Conservation (phyloP, 192 early-diverging fungal species). For the Piromyces sp. region DNA sequence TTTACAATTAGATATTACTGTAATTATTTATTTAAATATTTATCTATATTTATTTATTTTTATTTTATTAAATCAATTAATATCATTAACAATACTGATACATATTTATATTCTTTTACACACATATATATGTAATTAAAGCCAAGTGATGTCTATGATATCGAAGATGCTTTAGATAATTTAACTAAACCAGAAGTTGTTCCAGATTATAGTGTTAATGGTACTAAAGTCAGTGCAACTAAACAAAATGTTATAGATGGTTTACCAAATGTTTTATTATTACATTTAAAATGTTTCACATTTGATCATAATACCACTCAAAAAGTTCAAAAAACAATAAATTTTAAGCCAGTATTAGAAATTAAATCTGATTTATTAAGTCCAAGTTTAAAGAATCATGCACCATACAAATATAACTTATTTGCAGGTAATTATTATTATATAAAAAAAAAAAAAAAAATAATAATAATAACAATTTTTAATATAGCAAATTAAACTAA, state of each 20-base stretch:
- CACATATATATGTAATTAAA: no score
- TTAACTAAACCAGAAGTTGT: slow-evolving; percentile 61
- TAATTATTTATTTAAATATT: slow-evolving; percentile 7
- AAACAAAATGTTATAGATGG: slow-evolving; percentile 70
- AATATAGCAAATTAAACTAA: no score
- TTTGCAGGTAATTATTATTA: slow-evolving; percentile 33
- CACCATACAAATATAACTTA: slow-evolving; percentile 39
- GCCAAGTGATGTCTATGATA: slow-evolving; percentile 46
- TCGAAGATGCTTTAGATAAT: slow-evolving; percentile 72
- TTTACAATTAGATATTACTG: slow-evolving; percentile 73
- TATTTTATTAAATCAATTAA: not conserved
- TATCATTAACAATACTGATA: not conserved
- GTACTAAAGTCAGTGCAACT: slow-evolving; percentile 33
- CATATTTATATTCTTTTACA: no score
- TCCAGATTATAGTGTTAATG: slow-evolving; percentile 3
- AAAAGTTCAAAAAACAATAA: slow-evolving; percentile 75
- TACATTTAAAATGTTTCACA: slow-evolving; percentile 87
- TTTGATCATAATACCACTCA: slow-evolving; percentile 53
- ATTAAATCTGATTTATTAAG: not conserved
- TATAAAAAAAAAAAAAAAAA: slow-evolving; percentile 1
- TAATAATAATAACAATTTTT: slow-evolving; percentile 1
- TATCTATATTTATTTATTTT: slow-evolving; percentile 1
- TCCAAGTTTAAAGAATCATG: not conserved
- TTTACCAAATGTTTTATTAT: slow-evolving; percentile 74
- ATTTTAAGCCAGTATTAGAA: not conserved